These are phyloP conservation scores for Hypholoma sublateritium DNA, from an alignment of 768 basidiomycete genomes.

Conservation along the genomic window DNA sequence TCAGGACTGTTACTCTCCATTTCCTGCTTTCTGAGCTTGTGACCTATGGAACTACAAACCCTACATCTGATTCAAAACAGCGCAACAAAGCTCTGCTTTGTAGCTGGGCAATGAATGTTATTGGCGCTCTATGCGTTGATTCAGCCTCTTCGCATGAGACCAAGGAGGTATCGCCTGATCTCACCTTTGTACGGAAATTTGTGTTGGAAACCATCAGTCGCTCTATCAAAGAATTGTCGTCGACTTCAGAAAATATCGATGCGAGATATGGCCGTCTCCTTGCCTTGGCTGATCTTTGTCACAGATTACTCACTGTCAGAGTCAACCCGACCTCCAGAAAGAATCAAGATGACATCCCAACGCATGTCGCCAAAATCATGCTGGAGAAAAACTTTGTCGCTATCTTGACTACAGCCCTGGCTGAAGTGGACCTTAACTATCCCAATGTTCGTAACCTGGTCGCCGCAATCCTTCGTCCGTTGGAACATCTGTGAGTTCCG, in stretches of 20 bases:
- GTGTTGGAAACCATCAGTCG: conserved; percentile 88
- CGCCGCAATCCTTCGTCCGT: conserved; percentile 82
- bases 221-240: conserved; percentile 76
- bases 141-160: conserved; percentile 59
- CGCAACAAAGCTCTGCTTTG: conserved; percentile 63
- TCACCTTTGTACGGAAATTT: conserved; percentile 89
- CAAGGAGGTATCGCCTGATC: conserved; percentile 77
- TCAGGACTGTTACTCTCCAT: conserved; percentile 65
- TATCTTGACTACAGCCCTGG: conserved; percentile 81
- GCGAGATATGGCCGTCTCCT: conserved; percentile 85
- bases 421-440: conserved; percentile 94
- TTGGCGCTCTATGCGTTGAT: conserved; percentile 94
- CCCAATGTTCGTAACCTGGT: conserved; percentile 86
- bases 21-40: conserved; percentile 85
- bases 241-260: conserved; percentile 59
- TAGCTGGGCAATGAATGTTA: conserved; percentile 86
- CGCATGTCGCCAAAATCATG: conserved; percentile 97
- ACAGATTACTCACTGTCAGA: conserved; percentile 81
- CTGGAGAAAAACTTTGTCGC: conserved; percentile 96
- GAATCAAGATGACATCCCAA: conserved; percentile 70
- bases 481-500: conserved; percentile 79
- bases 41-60: conserved; percentile 70
- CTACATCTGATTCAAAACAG: conserved; percentile 54
- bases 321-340: conserved; percentile 56
- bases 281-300: conserved; percentile 83